phyloP scores from a whole-genome alignment of 2,329 filamentous ascomycete genomes.

The Claviceps sp. region DNA sequence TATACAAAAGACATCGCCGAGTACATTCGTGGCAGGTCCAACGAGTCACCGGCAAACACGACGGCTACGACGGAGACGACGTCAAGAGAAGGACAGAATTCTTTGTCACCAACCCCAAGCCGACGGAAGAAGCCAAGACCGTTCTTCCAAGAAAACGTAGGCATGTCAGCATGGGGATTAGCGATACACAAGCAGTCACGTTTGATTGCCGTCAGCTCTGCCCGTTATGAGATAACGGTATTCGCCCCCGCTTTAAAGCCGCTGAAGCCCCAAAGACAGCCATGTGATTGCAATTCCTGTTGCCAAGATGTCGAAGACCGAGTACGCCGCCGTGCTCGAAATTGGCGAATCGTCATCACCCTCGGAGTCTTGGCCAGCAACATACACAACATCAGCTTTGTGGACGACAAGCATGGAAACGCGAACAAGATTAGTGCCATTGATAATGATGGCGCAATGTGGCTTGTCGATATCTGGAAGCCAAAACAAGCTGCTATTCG shows the following conservation, averaged over 20 bases:
- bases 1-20: slow-evolving; percentile 42
- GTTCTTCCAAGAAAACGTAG: slow-evolving; percentile 68
- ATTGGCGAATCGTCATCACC: slow-evolving; percentile 36
- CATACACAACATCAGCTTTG: slow-evolving; percentile 40
- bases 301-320: slow-evolving; percentile 14
- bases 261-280: not conserved
- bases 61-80: not conserved
- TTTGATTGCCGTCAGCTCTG: slow-evolving; percentile 74
- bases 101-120: slow-evolving; percentile 1
- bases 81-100: slow-evolving; percentile 3
- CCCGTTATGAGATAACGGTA: slow-evolving; percentile 43
- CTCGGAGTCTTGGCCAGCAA: slow-evolving; percentile 30
- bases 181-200: slow-evolving; percentile 71
- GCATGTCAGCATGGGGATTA: slow-evolving; percentile 74
- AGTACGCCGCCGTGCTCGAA: slow-evolving; percentile 28
- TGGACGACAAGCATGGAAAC: slow-evolving; percentile 29
- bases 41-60: not conserved
- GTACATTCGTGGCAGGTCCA: slow-evolving; percentile 22
- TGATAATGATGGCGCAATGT: slow-evolving; percentile 35
- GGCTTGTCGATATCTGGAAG: slow-evolving; percentile 41
- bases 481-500: slow-evolving; percentile 14
- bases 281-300: slow-evolving; percentile 5
- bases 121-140: slow-evolving; percentile 16
- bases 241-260: slow-evolving; percentile 33
- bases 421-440: slow-evolving; percentile 37